Base-by-base conservation (phyloP, 108 stramenopile species). In the Fragilariopsis cylindrus region DNA sequence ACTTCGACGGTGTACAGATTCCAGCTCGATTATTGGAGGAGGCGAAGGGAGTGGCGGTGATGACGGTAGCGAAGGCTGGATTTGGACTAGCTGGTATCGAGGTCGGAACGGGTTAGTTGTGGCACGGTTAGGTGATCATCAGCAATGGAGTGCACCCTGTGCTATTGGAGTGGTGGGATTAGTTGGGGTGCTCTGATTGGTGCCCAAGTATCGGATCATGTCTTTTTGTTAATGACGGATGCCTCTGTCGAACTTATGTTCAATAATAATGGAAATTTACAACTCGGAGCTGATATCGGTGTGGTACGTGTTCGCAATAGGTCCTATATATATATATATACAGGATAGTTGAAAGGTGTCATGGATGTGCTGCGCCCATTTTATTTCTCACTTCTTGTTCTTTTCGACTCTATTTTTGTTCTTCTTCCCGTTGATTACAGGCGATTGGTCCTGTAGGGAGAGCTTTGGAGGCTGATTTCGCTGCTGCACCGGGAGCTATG, bases 201-300 rank as follows among this genome's bases (percentile, higher is more conserved):
- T 9, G 92, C 91, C 4, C 92, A 93, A 76, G 76, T 96, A 2
- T 89, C 87, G 7, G 96, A 96, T 79, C 96, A 96, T 57, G 91
- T 98, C 12, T 96, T 99, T 74, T 77, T 99, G 60, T 82, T 98
- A 19, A 97, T 96, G 93, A 96, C 90, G 4, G 96, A 98, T 52
- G 82, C 82, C 5, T 95, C 97, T 7, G 96, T 98, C 52, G 88
- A 93, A 66, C 76, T 95, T 30, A 82, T 95, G 71, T 91, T 88
- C 72, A 84, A 87, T 48, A 81, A 82, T 55, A 81, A 82, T 49
- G 86, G 87, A 5, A 85, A 85, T 8, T 71, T 99, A 40, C 95
- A 98, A 62, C 75, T 99, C n/a, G 98, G 98, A 21, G 96, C 93
- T 13, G 97, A 98, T 69, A 78, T 98, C 19, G 92, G 92, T n/a